A percentile compares a stretch with the other conserved stretches of the same genome.
Evolutionary conservation across 2,329 filamentous ascomycete genomes (phyloP).

Genomic region (Penicillium brevicompactum): DNA sequence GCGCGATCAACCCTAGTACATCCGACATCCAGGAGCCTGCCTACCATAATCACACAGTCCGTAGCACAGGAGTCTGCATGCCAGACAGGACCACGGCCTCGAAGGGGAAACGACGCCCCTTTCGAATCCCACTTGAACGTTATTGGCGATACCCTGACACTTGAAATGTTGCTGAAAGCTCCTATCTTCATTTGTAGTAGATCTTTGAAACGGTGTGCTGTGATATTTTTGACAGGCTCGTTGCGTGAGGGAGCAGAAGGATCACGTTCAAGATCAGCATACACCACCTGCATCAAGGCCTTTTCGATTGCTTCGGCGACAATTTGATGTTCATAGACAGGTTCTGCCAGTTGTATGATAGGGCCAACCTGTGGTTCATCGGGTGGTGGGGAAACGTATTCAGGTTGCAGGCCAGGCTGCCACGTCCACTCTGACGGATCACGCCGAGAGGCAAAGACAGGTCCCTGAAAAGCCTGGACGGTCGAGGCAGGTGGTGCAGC

Average conservation of each 20-base stretch:
- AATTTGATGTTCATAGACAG: not conserved
- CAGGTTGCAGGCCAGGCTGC: not conserved
- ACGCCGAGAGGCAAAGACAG: constrained; percentile 3
- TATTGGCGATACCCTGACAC: constrained; percentile 18
- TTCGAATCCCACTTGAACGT: constrained; percentile 19
- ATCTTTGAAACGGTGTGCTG: constrained; percentile 17
- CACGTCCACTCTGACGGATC: not conserved
- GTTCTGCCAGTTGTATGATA: not conserved
- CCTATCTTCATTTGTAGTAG: constrained; percentile 21
- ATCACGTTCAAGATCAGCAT: constrained; percentile 34
- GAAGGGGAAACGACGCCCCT: constrained; percentile 25
- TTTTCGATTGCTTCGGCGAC: constrained; percentile 27
- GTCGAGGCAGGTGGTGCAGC: not conserved
- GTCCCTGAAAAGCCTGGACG: not conserved
- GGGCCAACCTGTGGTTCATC: not conserved
- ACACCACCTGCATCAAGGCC: constrained; percentile 29
- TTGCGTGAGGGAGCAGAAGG: constrained; percentile 18
- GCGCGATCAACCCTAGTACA: constrained; percentile 35
- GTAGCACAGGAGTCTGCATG: constrained; percentile 25
- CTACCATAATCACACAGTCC: constrained; percentile 38
- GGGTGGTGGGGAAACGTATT: constrained; percentile 1
- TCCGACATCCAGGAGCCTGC: constrained; percentile 39
- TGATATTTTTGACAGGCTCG: constrained; percentile 8
- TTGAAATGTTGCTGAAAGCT: constrained; percentile 13
- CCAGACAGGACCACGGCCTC: constrained; percentile 37